Conservation (phyloP, 768 basidiomycete genomes). For the Russula virescens region DNA sequence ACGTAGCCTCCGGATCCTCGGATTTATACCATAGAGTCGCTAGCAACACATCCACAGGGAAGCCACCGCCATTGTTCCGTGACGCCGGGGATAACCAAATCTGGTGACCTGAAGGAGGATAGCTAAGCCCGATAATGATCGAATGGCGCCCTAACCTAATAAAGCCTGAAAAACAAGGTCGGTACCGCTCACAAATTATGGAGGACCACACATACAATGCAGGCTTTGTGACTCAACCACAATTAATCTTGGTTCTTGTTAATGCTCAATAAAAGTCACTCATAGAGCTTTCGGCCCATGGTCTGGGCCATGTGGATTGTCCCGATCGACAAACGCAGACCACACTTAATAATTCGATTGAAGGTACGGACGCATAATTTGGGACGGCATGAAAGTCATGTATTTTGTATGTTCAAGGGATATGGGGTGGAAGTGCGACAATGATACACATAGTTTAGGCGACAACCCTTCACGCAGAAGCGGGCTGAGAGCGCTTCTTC, state of each 20-base stretch:
- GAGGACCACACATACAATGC: not conserved
- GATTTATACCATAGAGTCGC: conserved; percentile 15
- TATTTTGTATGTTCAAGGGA: conserved; percentile 29
- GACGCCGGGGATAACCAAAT: conserved; percentile 12
- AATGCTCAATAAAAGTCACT: not conserved
- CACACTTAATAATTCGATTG: not conserved
- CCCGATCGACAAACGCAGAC: not conserved
- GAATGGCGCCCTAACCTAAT: not conserved
- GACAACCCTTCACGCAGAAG: conserved; percentile 39
- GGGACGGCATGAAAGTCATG: conserved; percentile 27
- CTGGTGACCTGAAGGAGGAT: not conserved
- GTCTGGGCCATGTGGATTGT: not conserved
- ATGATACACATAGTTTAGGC: conserved; percentile 23
- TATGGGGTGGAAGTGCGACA: conserved; percentile 19
- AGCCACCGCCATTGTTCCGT: conserved; percentile 15
- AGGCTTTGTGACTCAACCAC: not conserved
- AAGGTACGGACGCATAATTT: not conserved
- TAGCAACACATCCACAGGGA: conserved; percentile 16
- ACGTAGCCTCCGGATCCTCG: not conserved
- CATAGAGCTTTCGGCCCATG: not conserved
- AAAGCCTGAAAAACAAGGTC: not conserved
- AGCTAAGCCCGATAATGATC: conserved; percentile 11
- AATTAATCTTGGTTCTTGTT: not conserved
- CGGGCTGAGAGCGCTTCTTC: conserved; percentile 68
- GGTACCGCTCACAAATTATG: not conserved